Evolutionary conservation across 1,284 basidiomycete species (phyloP).

Genomic region (Cystobasidium pallidum): DNA sequence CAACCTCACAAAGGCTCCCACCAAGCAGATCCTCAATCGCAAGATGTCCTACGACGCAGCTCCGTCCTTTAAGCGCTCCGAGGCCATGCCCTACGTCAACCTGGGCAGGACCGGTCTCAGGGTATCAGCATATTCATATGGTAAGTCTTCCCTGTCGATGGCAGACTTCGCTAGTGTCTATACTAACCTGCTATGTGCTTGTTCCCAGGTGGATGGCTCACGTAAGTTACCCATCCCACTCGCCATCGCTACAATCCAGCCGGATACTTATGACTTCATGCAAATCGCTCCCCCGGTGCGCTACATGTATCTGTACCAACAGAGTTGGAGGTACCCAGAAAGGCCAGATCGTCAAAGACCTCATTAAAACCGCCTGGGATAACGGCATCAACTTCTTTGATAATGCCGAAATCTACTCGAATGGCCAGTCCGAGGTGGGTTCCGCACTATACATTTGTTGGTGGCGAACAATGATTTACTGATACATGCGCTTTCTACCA

Average conservation of each 20-base stretch:
- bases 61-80: constrained; percentile 24
- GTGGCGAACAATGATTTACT: background rate
- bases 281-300: background rate
- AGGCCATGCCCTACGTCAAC: constrained; percentile 32
- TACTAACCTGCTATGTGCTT: background rate
- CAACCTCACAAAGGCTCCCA: background rate
- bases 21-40: background rate
- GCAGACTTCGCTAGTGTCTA: too few relatives aligned
- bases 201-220: constrained; percentile 31
- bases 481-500: background rate
- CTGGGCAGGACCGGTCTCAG: constrained; percentile 34
- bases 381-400: constrained; percentile 46
- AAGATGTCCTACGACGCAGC: constrained; percentile 40
- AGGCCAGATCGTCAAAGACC: constrained; percentile 43
- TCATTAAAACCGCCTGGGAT: constrained; percentile 44
- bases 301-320: background rate
- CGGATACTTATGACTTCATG: constrained; percentile 8
- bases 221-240: background rate
- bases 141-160: constrained; percentile 31
- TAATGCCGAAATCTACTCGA: constrained; percentile 43
- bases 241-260: background rate
- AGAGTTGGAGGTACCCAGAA: constrained; percentile 42
- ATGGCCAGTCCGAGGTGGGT: constrained; percentile 42
- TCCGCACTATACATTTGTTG: background rate
- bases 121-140: constrained; percentile 45